Percentiles rank a stretch among this genome's conserved stretches.
These are phyloP conservation scores for Vitis vinifera DNA, from an alignment of 164 flowering plant species.

Conservation along the genomic window DNA sequence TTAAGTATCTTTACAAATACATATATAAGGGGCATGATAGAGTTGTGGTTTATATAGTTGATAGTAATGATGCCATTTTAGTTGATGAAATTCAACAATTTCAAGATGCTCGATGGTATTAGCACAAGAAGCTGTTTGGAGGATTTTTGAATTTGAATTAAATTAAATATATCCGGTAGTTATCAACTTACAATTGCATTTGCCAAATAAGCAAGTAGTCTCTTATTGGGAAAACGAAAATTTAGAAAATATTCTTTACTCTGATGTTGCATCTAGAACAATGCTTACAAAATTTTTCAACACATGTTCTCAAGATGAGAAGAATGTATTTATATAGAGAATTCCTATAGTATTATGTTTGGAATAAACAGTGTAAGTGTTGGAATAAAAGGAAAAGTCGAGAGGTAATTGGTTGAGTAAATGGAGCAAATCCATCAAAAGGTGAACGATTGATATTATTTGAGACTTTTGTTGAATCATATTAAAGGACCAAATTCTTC, in stretches of 20 bases:
- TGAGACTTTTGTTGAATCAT: too few relatives aligned
- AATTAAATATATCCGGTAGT: background rate
- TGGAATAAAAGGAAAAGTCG: too few relatives aligned
- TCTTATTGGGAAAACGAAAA: background rate
- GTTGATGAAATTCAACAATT: slow-evolving; percentile 1
- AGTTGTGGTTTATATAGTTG: too few relatives aligned
- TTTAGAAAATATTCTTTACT: background rate
- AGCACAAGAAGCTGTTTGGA: background rate
- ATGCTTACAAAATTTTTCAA: background rate
- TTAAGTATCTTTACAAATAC: too few relatives aligned
- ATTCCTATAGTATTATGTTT: background rate
- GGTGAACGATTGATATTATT: too few relatives aligned
- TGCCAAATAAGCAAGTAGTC: background rate
- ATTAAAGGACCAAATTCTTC: too few relatives aligned
- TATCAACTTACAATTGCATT: background rate
- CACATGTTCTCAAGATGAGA: background rate
- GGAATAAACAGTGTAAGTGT: too few relatives aligned
- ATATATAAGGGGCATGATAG: too few relatives aligned
- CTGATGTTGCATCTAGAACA: background rate
- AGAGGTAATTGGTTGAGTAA: too few relatives aligned
- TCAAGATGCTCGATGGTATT: background rate
- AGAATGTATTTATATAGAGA: background rate
- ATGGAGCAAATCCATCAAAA: too few relatives aligned
- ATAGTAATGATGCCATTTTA: background rate
- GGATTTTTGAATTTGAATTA: background rate